These are phyloP conservation scores for Cryptosporidium viatorum DNA, from an alignment of 169 alveolate genomes.

Conservation along the genomic window DNA sequence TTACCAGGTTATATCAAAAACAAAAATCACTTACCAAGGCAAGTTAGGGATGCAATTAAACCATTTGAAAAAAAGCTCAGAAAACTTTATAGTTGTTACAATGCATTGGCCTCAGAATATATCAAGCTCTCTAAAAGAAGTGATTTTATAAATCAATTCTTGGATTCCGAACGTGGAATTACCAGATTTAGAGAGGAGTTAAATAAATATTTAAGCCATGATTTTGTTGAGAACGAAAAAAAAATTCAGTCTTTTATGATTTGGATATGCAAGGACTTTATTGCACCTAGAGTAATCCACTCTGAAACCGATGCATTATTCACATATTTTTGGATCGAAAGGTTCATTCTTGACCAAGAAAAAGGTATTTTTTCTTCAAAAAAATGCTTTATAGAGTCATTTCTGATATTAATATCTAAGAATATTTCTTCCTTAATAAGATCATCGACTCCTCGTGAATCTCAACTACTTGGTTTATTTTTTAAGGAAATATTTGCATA, in stretches of 20 bases:
- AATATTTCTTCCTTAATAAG: slow-evolving; percentile 32
- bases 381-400: background rate
- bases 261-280: slow-evolving; percentile 49
- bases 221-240: background rate
- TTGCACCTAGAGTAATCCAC: slow-evolving; percentile 57
- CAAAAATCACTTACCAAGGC: slow-evolving; percentile 34
- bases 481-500: slow-evolving; percentile 29
- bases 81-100: slow-evolving; percentile 13
- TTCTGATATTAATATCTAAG: slow-evolving; percentile 7
- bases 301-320: slow-evolving; percentile 62
- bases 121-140: background rate
- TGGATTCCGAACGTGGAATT: slow-evolving; percentile 3
- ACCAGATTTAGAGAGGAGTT: background rate
- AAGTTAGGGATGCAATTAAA: slow-evolving; percentile 38
- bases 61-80: slow-evolving; percentile 33
- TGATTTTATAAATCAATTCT: background rate
- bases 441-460: slow-evolving; percentile 55
- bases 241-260: slow-evolving; percentile 24
- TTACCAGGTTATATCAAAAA: slow-evolving; percentile 14
- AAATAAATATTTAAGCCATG: background rate
- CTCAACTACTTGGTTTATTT: slow-evolving; percentile 52
- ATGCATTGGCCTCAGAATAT: slow-evolving; percentile 25
- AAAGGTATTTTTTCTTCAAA: slow-evolving; percentile 27
- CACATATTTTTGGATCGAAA: slow-evolving; percentile 55
- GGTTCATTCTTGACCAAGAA: slow-evolving; percentile 6